Evolutionary conservation across 441 rosid species (phyloP), one percentile per base, ranked within the genome.

Genomic region (Adansonia gregorii): DNA sequence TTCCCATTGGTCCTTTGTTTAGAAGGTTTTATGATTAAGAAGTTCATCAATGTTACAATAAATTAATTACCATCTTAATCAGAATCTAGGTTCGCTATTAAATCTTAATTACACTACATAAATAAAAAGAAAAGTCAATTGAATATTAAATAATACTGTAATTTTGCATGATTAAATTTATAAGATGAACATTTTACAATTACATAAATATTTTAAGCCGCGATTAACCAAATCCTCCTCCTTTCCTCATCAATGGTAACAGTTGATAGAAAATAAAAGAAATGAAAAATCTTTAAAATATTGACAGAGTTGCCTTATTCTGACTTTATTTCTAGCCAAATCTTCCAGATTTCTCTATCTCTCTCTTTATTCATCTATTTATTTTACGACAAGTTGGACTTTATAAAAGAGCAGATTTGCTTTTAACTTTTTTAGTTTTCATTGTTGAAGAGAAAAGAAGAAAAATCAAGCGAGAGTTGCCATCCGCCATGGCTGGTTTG

Each of bases 401-500:
- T 27, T 71, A 31, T 31, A 6, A 22, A 48, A 11, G 73, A 58
- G 49, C 8, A 22, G 22, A 14, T 11, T 5, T 8, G 11, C 19
- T 48, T 46, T 22, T 46, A 67, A 31, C 35, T 60, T n/a, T 60
- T 60, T 60, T 27, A 27, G 39, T 22, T 67, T 48, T 19, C 35
- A 31, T 31, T 31, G 14, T 48, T 24, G 15, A 63, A 69, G 73
- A 48, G 19, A 67, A 6, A 67, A 19, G 27, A 9, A 17, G 45
- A 35, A 39, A 78, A 52, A 74, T 78, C 7, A 78, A 31, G 78
- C 76, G 48, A 63, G 41, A 17, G 24, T 11, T 17, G 39, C 12
- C 17, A 12, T 67, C 59, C 63, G 20, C 78, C 78, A 91, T 89
- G 95, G 89, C 81, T n/a, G 92, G 94, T 41, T 76, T 91, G 83